These are phyloP conservation scores for Phytophthora hibernalis DNA, from an alignment of 352 stramenopile species.

Conservation along the genomic window DNA sequence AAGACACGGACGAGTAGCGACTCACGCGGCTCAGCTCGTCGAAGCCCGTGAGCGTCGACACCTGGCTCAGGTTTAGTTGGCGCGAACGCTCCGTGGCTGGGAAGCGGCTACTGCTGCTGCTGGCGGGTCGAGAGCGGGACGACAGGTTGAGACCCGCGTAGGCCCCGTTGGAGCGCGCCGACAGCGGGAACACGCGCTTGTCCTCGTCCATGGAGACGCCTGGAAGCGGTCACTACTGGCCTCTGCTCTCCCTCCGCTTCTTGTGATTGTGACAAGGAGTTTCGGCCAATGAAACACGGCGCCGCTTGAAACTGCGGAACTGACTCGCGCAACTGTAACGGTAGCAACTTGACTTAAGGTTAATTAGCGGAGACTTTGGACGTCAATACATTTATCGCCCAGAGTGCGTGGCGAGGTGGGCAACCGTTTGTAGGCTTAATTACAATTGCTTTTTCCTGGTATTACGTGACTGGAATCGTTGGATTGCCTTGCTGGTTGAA, in stretches of 20 bases:
- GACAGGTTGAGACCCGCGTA: conserved; percentile 44
- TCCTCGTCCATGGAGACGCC: conserved; percentile 42
- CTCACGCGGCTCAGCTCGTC: conserved; percentile 63
- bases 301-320: neutral
- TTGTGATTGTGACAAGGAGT: neutral
- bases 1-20: conserved; percentile 63
- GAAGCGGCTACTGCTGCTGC: conserved; percentile 28
- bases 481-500: neutral
- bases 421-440: too few relatives aligned
- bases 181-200: conserved; percentile 38
- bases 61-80: conserved; percentile 59
- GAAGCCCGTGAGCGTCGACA: conserved; percentile 41
- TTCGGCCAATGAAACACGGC: neutral
- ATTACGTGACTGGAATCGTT: neutral
- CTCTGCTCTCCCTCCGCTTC: neutral
- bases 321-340: neutral
- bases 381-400: too few relatives aligned
- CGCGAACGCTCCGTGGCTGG: conserved; percentile 45
- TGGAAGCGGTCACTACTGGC: conserved; percentile 10
- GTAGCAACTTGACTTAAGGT: too few relatives aligned
- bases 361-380: too few relatives aligned
- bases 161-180: conserved; percentile 31
- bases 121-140: conserved; percentile 24
- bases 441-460: too few relatives aligned
- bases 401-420: neutral